Evolutionary conservation across 805 yeast species (phyloP).

Genomic region (Kodamaea kaohsiungensis): DNA sequence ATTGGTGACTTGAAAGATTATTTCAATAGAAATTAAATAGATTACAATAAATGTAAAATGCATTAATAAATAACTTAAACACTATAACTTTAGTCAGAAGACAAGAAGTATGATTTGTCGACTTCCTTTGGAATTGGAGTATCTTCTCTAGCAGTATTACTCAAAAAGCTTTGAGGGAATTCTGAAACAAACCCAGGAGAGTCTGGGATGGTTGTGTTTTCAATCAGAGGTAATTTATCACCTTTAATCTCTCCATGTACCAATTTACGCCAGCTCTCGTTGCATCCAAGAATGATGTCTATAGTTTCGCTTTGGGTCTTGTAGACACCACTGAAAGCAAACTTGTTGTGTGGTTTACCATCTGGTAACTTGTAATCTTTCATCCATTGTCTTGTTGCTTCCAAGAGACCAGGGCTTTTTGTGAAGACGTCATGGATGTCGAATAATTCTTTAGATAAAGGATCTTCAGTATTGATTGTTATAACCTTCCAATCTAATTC

Average conservation of each 20-base stretch:
- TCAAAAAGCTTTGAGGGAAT: slow-evolving; percentile 19
- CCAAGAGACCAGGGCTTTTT: slow-evolving; percentile 87
- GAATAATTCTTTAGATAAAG: slow-evolving; percentile 80
- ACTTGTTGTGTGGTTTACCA: slow-evolving; percentile 95
- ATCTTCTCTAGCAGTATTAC: slow-evolving; percentile 23
- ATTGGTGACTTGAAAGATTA: slow-evolving; percentile 54
- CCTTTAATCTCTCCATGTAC: slow-evolving; percentile 56
- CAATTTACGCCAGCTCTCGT: slow-evolving; percentile 80
- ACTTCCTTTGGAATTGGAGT: slow-evolving; percentile 42
- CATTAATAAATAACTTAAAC: neutral
- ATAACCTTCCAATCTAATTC: slow-evolving; percentile 92
- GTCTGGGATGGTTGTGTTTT: slow-evolving; percentile 37
- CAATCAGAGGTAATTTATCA: slow-evolving; percentile 22
- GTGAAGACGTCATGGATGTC: slow-evolving; percentile 90
- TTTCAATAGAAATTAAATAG: slow-evolving; percentile 16
- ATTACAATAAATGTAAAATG: neutral
- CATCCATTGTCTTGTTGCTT: slow-evolving; percentile 98
- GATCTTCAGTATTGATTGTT: slow-evolving; percentile 81
- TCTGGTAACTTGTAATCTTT: slow-evolving; percentile 97
- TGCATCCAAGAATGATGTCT: slow-evolving; percentile 78
- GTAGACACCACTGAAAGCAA: slow-evolving; percentile 95
- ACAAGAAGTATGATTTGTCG: slow-evolving; percentile 11
- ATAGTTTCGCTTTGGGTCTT: slow-evolving; percentile 84
- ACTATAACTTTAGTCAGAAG: slow-evolving; percentile 8
- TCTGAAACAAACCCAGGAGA: slow-evolving; percentile 27